Evolutionary conservation across 75 land plant genomes (phyloP).

Genomic region (Cunninghamia lanceolata): DNA sequence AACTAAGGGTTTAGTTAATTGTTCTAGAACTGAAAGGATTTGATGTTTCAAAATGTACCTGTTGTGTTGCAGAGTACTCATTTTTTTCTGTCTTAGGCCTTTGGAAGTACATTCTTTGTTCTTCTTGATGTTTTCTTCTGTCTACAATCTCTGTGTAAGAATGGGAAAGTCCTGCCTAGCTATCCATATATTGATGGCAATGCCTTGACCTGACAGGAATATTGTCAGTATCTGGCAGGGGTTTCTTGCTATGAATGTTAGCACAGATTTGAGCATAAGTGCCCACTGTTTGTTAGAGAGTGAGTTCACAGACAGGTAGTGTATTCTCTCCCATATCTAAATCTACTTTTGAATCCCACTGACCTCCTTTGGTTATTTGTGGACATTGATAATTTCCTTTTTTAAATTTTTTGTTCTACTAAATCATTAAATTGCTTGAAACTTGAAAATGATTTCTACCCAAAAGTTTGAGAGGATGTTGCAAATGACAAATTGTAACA

Average conservation of each 20-base stretch:
- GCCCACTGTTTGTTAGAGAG: background rate
- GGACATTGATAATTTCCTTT: background rate
- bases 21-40: background rate
- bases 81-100: background rate
- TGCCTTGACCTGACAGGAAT: background rate
- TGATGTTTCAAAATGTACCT: background rate
- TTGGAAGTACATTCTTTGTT: background rate
- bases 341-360: background rate
- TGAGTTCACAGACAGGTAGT: background rate
- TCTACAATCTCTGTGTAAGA: background rate
- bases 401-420: no score
- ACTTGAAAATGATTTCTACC: background rate
- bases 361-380: background rate
- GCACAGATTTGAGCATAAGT: background rate
- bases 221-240: background rate
- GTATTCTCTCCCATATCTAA: background rate
- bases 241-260: background rate
- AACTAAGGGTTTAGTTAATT: background rate
- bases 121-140: background rate
- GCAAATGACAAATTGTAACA: background rate
- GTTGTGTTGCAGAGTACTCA: background rate
- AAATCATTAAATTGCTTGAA: background rate
- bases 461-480: background rate
- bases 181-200: background rate
- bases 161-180: background rate